phyloP scores from a whole-genome alignment of 176 grass and related monocot genomes.

The Sorghum bicolor region DNA sequence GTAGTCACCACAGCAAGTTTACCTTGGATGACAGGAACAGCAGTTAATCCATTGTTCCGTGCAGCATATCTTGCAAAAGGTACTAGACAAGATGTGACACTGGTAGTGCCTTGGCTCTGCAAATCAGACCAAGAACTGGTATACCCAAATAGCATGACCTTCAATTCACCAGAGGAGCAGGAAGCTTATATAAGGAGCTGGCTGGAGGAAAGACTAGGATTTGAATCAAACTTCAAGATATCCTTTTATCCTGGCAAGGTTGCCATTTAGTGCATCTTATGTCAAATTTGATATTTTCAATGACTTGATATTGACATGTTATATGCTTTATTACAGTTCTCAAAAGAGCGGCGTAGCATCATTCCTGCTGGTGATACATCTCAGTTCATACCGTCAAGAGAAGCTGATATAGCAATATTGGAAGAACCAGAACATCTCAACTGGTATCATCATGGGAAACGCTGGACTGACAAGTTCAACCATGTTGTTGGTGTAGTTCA shows the following conservation, averaged over 20 bases:
- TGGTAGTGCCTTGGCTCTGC: conserved; percentile 77
- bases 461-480: conserved; percentile 88
- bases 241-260: conserved; percentile 88
- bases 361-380: conserved; percentile 75
- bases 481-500: conserved; percentile 86
- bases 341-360: conserved; percentile 82
- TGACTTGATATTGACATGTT: conserved; percentile 30
- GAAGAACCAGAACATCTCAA: conserved; percentile 94
- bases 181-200: conserved; percentile 74
- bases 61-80: conserved; percentile 77
- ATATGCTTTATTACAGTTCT: conserved; percentile 55
- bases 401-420: conserved; percentile 82
- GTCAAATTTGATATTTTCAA: background rate
- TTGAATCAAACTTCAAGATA: conserved; percentile 79
- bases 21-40: conserved; percentile 94
- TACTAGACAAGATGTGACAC: conserved; percentile 71
- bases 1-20: conserved; percentile 83
- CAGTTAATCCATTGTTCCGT: conserved; percentile 86
- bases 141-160: conserved; percentile 72
- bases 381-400: conserved; percentile 68
- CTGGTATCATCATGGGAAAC: conserved; percentile 94
- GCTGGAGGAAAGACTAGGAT: conserved; percentile 70
- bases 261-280: conserved; percentile 14
- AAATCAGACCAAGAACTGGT: conserved; percentile 76
- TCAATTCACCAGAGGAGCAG: conserved; percentile 73